Evolutionary conservation across 2,329 filamentous ascomycete genomes (phyloP), one percentile per base, ranked within the genome.

Genomic region (Phyllosticta capitalensis): DNA sequence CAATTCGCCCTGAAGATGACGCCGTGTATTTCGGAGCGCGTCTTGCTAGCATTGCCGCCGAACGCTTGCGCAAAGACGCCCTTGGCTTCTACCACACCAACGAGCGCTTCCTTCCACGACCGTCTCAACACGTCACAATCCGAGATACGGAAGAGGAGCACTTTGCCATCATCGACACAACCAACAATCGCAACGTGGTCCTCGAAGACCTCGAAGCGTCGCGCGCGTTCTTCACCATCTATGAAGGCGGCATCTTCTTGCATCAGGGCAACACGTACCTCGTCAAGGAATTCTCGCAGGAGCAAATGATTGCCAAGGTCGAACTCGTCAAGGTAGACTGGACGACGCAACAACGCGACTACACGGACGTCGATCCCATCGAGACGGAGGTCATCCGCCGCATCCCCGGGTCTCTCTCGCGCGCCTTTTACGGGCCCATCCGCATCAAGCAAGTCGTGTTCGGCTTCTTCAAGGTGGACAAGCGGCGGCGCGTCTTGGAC

Each of bases 381-480:
- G 92, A 96, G 73, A 96, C 90, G 0, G 90, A 97, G 75, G 86
- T 87, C 2, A 91, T 95, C 63, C 86, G 90, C 7, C 82, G 80
- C 19, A 89, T 96, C 45, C 77, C 79, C 0, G 71, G 74, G 65
- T 87, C 84, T 0, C 73, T 78, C 3, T 88, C 82, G 0, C 82
- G 84, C 62, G 92, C 92, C 1, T 97, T 90, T 74, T 92, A 90
- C 69, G 94, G 94, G 38, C 78, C 83, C 0, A 92, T 99, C 69
- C 87, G 88, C 66, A 92, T 97, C 67, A 84, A 87, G 64, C 88
- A 92, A 65, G 87, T 89, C 28, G 91, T 99, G 1, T 97, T 95
- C 71, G 94, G 94, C 1, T 99, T 94, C 77, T 97, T 96, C 81
- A 97, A 97, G 71, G 78, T 96, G n/a, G 92, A 97, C 73, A 88